phyloP scores from a whole-genome alignment of 1,139 yeast genomes.

The Groenewaldozyma sp. region DNA sequence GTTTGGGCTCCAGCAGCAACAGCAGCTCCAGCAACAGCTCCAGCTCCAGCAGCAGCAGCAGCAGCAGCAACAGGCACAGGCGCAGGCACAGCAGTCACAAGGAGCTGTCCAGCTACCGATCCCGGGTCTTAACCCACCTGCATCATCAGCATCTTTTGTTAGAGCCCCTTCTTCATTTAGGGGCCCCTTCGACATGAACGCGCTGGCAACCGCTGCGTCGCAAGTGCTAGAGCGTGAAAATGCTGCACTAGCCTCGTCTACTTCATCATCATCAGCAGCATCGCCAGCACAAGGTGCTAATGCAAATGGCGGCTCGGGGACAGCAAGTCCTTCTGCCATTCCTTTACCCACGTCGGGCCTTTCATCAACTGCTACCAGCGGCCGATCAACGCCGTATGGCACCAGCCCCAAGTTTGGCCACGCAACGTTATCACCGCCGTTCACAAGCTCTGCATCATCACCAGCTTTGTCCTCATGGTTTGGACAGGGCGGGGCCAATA shows the following conservation, averaged over 20 bases:
- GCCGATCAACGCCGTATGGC: slow-evolving; percentile 7
- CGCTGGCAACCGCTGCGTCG: slow-evolving; percentile 74
- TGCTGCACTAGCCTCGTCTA: slow-evolving; percentile 7
- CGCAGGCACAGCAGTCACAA: too few relatives aligned
- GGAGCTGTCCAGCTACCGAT: neutral
- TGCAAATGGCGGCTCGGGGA: slow-evolving; percentile 2
- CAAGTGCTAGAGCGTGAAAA: slow-evolving; percentile 55
- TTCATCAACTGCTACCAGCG: neutral
- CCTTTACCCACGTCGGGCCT: too few relatives aligned
- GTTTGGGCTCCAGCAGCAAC: slow-evolving; percentile 9
- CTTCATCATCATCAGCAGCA: slow-evolving; percentile 2
- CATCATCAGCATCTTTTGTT: slow-evolving; percentile 10
- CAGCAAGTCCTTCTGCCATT: neutral
- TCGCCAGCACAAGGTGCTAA: slow-evolving; percentile 7
- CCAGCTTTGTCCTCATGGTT: slow-evolving; percentile 61
- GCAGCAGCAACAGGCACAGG: neutral
- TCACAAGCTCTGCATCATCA: slow-evolving; percentile 21
- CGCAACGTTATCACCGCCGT: slow-evolving; percentile 3
- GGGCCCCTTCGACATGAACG: slow-evolving; percentile 52
- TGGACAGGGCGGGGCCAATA: slow-evolving; percentile 1
- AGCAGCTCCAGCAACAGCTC: slow-evolving; percentile 1
- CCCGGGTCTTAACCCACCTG: neutral
- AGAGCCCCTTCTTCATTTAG: slow-evolving; percentile 21
- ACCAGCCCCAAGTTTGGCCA: slow-evolving; percentile 7
- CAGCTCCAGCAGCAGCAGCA: neutral